Evolutionary conservation across 495 filamentous ascomycete genomes (phyloP).

Genomic region (Penicillium riverlandense): DNA sequence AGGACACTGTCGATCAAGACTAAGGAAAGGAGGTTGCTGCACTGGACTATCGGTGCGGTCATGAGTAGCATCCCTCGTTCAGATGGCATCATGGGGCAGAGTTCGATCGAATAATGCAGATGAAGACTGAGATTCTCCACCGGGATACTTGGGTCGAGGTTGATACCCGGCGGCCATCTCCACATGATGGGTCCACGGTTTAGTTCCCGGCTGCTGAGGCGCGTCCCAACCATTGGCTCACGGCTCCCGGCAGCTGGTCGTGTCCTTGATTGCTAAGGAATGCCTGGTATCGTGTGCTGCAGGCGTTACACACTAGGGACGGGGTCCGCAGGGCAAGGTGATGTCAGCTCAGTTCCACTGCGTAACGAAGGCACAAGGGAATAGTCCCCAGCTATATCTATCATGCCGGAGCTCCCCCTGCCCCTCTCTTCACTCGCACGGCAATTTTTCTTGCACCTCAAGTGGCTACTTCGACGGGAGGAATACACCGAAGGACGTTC

Average conservation of each 20-base stretch:
- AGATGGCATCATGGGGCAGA: constrained; percentile 6
- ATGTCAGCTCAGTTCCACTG: constrained; percentile 14
- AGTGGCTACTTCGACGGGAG: not conserved
- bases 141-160: not conserved
- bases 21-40: not conserved
- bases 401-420: constrained; percentile 8
- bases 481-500: not conserved
- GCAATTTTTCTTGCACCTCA: not conserved
- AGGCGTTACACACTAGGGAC: constrained; percentile 10
- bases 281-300: constrained; percentile 9
- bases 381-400: constrained; percentile 12
- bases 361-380: not conserved
- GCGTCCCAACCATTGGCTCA: constrained; percentile 2
- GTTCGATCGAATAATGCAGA: not conserved
- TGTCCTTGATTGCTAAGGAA: constrained; percentile 21
- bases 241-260: constrained; percentile 1
- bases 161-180: not conserved
- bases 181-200: not conserved
- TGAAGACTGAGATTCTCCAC: not conserved
- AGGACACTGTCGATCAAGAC: constrained; percentile 8
- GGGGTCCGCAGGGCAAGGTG: constrained; percentile 11
- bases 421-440: not conserved
- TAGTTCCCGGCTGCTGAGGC: not conserved
- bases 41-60: not conserved
- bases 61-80: constrained; percentile 1